Conservation (phyloP, 2,329 filamentous ascomycete genomes). For the Fusarium sp. region DNA sequence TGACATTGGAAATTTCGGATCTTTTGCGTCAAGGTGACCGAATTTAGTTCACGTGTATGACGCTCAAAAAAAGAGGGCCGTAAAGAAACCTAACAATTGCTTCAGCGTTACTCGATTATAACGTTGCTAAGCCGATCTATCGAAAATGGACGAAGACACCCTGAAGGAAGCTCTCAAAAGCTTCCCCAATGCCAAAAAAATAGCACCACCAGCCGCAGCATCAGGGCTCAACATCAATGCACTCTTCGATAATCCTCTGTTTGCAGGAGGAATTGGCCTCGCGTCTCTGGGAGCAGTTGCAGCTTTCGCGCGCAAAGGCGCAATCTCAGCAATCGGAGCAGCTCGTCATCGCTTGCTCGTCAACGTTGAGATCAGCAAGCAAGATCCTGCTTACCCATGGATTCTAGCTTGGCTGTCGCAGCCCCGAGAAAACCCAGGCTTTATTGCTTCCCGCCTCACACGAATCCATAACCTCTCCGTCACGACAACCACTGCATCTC, state of each 20-base stretch:
- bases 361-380: slow-evolving; percentile 94
- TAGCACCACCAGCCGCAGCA: slow-evolving; percentile 50
- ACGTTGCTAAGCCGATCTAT: background rate
- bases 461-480: slow-evolving; percentile 72
- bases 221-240: slow-evolving; percentile 64
- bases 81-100: background rate
- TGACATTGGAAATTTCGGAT: no score
- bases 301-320: slow-evolving; percentile 82
- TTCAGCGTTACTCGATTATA: slow-evolving; percentile 8
- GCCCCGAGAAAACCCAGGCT: slow-evolving; percentile 75
- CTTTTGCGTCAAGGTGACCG: background rate
- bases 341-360: slow-evolving; percentile 89
- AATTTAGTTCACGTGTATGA: slow-evolving; percentile 33
- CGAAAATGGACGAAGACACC: slow-evolving; percentile 40
- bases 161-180: slow-evolving; percentile 32
- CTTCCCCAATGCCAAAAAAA: slow-evolving; percentile 50
- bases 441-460: slow-evolving; percentile 69
- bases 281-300: slow-evolving; percentile 87
- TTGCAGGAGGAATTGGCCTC: slow-evolving; percentile 85
- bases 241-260: slow-evolving; percentile 73
- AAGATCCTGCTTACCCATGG: slow-evolving; percentile 94
- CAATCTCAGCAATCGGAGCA: slow-evolving; percentile 78
- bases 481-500: slow-evolving; percentile 70
- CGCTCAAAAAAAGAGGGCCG: slow-evolving; percentile 36
- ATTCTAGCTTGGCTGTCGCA: slow-evolving; percentile 94